phyloP scores from a whole-genome alignment of 1,284 basidiomycete genomes.

The Melampsora occidentalis region DNA sequence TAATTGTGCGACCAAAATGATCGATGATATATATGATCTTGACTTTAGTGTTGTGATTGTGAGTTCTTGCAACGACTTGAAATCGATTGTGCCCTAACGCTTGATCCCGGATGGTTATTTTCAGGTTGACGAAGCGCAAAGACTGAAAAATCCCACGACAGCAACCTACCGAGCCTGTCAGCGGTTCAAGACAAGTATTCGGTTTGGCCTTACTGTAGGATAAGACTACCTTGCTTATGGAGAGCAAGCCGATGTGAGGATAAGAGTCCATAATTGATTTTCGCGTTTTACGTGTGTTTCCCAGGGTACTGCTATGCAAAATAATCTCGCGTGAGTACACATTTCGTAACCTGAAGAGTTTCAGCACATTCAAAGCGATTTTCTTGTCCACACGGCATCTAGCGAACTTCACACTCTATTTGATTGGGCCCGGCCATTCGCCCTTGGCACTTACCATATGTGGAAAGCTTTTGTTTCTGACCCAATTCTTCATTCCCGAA shows the following conservation, averaged over 20 bases:
- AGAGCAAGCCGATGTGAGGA: not conserved
- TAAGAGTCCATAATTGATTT: too few relatives aligned
- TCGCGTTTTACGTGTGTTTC: not conserved
- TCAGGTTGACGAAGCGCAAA: slow-evolving; percentile 39
- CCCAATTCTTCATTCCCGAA: slow-evolving; percentile 24
- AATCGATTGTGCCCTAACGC: not conserved
- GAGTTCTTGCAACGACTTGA: not conserved
- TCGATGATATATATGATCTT: slow-evolving; percentile 34
- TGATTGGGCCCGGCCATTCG: slow-evolving; percentile 38
- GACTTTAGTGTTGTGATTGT: slow-evolving; percentile 38
- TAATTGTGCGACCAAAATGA: slow-evolving; percentile 26
- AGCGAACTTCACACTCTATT: slow-evolving; percentile 41
- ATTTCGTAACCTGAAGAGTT: not conserved
- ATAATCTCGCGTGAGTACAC: slow-evolving; percentile 26
- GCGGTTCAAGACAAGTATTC: slow-evolving; percentile 31
- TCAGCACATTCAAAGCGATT: too few relatives aligned
- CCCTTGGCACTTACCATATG: slow-evolving; percentile 26
- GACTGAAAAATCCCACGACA: slow-evolving; percentile 20
- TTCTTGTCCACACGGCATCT: not conserved
- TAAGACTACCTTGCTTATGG: not conserved
- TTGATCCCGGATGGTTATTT: not conserved
- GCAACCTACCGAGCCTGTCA: slow-evolving; percentile 21
- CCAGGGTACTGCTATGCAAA: slow-evolving; percentile 42
- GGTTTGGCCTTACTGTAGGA: slow-evolving; percentile 36
- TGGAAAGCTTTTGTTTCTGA: slow-evolving; percentile 38